These are phyloP conservation scores for Porogramme epimiltina DNA, from an alignment of 1,284 basidiomycete species.

Conservation along the genomic window DNA sequence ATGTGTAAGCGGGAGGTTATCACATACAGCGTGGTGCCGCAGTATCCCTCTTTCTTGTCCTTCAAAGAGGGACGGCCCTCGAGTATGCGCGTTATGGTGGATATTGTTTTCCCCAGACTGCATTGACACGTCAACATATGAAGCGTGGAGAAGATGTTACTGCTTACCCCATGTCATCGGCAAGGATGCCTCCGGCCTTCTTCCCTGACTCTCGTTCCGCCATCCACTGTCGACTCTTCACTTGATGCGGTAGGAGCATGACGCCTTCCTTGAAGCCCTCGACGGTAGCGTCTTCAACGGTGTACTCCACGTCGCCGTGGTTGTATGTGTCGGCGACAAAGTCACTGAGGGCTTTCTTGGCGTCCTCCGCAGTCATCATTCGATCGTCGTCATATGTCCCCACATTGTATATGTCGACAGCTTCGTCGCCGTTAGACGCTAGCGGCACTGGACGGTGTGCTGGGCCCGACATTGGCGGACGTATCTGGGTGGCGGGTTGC, in stretches of 20 bases:
- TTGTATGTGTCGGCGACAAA: slow-evolving; percentile 51
- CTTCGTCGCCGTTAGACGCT: slow-evolving; percentile 17
- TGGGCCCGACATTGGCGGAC: slow-evolving; percentile 2
- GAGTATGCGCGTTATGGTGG: slow-evolving; percentile 82
- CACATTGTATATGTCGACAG: slow-evolving; percentile 35
- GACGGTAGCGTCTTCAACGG: slow-evolving; percentile 66
- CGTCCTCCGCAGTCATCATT: slow-evolving; percentile 44
- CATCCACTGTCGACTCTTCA: slow-evolving; percentile 89
- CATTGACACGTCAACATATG: background rate
- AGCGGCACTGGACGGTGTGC: slow-evolving; percentile 4
- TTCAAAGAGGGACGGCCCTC: slow-evolving; percentile 70
- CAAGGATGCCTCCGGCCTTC: slow-evolving; percentile 85
- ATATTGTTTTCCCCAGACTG: slow-evolving; percentile 92
- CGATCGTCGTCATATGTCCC: slow-evolving; percentile 37
- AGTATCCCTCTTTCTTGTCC: slow-evolving; percentile 75
- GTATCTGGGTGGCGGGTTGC: slow-evolving; percentile 12
- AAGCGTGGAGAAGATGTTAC: background rate
- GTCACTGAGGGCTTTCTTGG: slow-evolving; percentile 67
- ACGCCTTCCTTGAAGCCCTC: slow-evolving; percentile 75
- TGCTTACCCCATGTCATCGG: slow-evolving; percentile 89
- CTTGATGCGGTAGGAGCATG: slow-evolving; percentile 83
- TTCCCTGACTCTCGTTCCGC: slow-evolving; percentile 78
- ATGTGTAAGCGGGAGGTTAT: slow-evolving; percentile 1
- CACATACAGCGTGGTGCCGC: slow-evolving; percentile 72
- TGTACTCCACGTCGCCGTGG: slow-evolving; percentile 44